phyloP scores from a whole-genome alignment of 1,284 basidiomycete species.

The Moesziomyces antarcticus region DNA sequence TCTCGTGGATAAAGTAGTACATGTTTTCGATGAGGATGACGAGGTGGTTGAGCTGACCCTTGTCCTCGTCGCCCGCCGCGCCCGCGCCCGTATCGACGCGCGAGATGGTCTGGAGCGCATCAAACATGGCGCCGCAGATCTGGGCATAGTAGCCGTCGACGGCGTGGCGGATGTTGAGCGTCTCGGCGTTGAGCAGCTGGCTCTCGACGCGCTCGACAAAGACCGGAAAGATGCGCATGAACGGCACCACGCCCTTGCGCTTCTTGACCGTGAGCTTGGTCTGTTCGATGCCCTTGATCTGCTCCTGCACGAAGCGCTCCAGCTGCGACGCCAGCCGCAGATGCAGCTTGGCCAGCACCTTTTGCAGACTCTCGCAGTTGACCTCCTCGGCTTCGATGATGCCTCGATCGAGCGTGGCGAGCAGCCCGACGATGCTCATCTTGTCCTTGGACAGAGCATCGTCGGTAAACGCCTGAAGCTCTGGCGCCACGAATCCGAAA shows the following conservation, averaged over 20 bases:
- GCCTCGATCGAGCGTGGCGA: constrained; percentile 83
- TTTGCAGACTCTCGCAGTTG: constrained; percentile 79
- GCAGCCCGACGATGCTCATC: constrained; percentile 85
- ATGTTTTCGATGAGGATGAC: constrained; percentile 97
- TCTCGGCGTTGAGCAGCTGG: constrained; percentile 78
- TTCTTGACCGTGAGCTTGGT: constrained; percentile 92
- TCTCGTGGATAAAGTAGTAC: constrained; percentile 88
- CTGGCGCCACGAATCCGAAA: constrained; percentile 88
- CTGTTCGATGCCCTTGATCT: constrained; percentile 81
- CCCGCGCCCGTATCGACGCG: constrained; percentile 78
- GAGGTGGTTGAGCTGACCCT: constrained; percentile 94
- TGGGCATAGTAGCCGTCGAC: constrained; percentile 88
- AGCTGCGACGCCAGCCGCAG: constrained; percentile 64
- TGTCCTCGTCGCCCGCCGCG: constrained; percentile 74
- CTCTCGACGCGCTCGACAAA: constrained; percentile 86
- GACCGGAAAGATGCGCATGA: constrained; percentile 89
- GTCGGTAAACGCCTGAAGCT: constrained; percentile 87
- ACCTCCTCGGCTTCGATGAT: constrained; percentile 81
- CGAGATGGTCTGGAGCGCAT: constrained; percentile 89
- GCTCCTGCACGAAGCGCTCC: constrained; percentile 72
- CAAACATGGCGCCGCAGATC: constrained; percentile 89
- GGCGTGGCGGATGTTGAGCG: constrained; percentile 79
- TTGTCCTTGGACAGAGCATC: constrained; percentile 79
- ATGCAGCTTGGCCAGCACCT: constrained; percentile 83
- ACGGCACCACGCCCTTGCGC: constrained; percentile 89